These are phyloP conservation scores for Aquanectria penicillioides DNA, from an alignment of 2,329 filamentous ascomycete species.

Conservation along the genomic window DNA sequence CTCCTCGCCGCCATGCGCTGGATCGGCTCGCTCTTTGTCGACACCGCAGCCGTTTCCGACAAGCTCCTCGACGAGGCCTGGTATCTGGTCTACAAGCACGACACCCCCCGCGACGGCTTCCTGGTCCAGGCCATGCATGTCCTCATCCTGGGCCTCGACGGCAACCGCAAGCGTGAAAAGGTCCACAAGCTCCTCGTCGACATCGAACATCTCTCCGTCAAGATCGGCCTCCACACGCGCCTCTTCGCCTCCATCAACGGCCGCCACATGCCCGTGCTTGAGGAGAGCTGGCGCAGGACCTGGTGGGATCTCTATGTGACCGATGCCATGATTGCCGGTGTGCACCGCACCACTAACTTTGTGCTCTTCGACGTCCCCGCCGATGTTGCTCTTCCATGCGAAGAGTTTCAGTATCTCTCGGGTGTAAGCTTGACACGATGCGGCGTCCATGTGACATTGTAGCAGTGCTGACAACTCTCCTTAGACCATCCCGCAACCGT, in stretches of 20 bases:
- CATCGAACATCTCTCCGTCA: constrained; percentile 75
- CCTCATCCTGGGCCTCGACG: constrained; percentile 80
- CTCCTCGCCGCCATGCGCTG: constrained; percentile 64
- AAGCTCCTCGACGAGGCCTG: constrained; percentile 68
- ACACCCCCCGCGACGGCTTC: constrained; percentile 63
- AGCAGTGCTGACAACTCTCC: neutral
- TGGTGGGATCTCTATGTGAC: constrained; percentile 88
- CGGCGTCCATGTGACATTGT: too few species aligned
- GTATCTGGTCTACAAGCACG: constrained; percentile 57
- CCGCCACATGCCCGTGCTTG: constrained; percentile 70
- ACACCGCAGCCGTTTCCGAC: constrained; percentile 54
- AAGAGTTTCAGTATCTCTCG: constrained; percentile 74
- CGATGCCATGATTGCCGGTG: constrained; percentile 84
- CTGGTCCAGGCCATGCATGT: constrained; percentile 81
- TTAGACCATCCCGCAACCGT: constrained; percentile 66
- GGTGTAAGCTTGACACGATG: constrained; percentile 55
- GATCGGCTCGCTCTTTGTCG: constrained; percentile 64
- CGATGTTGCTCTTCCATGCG: constrained; percentile 80
- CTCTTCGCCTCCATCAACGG: constrained; percentile 73
- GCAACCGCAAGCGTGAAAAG: constrained; percentile 74
- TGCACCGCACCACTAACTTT: constrained; percentile 77
- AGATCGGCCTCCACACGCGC: constrained; percentile 77
- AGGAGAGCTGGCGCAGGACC: constrained; percentile 85
- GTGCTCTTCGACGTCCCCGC: constrained; percentile 71
- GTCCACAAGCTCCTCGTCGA: constrained; percentile 74